phyloP scores from a whole-genome alignment of 768 basidiomycete species.

The Rubroboletus satanas region DNA sequence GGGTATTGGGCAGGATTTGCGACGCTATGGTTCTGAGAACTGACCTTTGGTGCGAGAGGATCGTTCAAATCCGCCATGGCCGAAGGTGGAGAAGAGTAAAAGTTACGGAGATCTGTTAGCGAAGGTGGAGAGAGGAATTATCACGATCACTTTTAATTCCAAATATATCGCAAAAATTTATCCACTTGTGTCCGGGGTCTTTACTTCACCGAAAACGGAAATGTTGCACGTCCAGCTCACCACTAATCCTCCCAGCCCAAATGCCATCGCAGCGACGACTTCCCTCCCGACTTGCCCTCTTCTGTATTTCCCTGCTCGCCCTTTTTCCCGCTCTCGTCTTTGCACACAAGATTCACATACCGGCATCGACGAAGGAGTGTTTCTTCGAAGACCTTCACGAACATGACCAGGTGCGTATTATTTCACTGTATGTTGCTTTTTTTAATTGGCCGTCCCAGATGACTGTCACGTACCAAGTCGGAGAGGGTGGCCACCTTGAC shows the following conservation, averaged over 20 bases:
- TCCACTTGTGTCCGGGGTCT: constrained; percentile 28
- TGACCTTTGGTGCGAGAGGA: constrained; percentile 68
- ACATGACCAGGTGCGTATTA: constrained; percentile 71
- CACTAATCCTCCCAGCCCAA: not conserved
- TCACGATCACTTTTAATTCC: constrained; percentile 20
- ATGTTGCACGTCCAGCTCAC: not conserved
- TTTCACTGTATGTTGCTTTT: not conserved
- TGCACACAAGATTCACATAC: constrained; percentile 70
- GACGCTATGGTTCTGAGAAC: constrained; percentile 25
- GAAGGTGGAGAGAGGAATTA: constrained; percentile 20
- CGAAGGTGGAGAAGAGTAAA: constrained; percentile 17
- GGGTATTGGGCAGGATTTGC: constrained; percentile 1
- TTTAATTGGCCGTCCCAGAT: constrained; percentile 51
- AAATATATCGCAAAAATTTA: constrained; percentile 3
- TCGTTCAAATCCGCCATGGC: constrained; percentile 58
- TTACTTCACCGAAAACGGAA: constrained; percentile 5
- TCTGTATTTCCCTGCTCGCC: constrained; percentile 39
- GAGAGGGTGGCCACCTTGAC: constrained; percentile 93
- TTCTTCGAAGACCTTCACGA: constrained; percentile 93
- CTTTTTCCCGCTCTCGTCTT: constrained; percentile 36
- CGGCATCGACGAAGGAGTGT: constrained; percentile 84
- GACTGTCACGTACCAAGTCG: constrained; percentile 99
- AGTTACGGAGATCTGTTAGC: constrained; percentile 10
- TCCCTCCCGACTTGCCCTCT: constrained; percentile 37
- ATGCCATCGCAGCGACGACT: constrained; percentile 35